These are phyloP conservation scores for Raphanus hybrid DNA, from an alignment of 441 rosid species.

Conservation along the genomic window DNA sequence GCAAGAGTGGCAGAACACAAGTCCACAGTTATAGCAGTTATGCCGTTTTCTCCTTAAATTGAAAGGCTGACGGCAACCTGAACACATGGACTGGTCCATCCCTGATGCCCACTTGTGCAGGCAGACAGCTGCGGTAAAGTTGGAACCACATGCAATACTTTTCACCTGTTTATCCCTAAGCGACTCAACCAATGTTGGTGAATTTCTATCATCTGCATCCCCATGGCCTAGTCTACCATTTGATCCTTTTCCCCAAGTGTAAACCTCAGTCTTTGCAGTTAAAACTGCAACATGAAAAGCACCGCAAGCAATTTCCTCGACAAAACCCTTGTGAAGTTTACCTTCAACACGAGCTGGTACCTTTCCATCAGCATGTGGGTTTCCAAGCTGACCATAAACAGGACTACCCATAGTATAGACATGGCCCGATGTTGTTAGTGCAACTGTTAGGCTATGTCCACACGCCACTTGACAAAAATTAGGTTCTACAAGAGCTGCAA, in stretches of 20 bases:
- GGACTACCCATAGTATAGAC: slow-evolving; percentile 95
- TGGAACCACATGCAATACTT: slow-evolving; percentile 85
- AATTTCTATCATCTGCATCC: slow-evolving; percentile 84
- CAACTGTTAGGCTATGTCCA: slow-evolving; percentile 90
- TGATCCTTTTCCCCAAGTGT: slow-evolving; percentile 98
- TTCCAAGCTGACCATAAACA: slow-evolving; percentile 96
- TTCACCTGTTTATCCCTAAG: slow-evolving; percentile 97
- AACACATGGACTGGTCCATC: slow-evolving; percentile 96
- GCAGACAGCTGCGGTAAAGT: slow-evolving; percentile 92
- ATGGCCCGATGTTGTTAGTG: slow-evolving; percentile 85
- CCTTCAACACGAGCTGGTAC: slow-evolving; percentile 86
- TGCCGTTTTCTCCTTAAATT: slow-evolving; percentile 95
- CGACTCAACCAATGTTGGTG: slow-evolving; percentile 85
- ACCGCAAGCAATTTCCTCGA: slow-evolving; percentile 94
- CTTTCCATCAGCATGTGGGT: slow-evolving; percentile 87
- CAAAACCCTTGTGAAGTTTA: slow-evolving; percentile 79
- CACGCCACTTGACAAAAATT: slow-evolving; percentile 94
- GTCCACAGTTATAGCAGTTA: slow-evolving; percentile 96
- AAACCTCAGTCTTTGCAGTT: slow-evolving; percentile 94
- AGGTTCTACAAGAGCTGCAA: slow-evolving; percentile 96
- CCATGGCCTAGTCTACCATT: slow-evolving; percentile 98
- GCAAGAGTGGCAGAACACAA: slow-evolving; percentile 91
- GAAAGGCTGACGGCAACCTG: slow-evolving; percentile 93
- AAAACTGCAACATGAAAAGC: slow-evolving; percentile 94
- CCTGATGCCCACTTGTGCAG: slow-evolving; percentile 95